phyloP scores from a whole-genome alignment of 768 basidiomycete species.

The Tulasnella sp. region DNA sequence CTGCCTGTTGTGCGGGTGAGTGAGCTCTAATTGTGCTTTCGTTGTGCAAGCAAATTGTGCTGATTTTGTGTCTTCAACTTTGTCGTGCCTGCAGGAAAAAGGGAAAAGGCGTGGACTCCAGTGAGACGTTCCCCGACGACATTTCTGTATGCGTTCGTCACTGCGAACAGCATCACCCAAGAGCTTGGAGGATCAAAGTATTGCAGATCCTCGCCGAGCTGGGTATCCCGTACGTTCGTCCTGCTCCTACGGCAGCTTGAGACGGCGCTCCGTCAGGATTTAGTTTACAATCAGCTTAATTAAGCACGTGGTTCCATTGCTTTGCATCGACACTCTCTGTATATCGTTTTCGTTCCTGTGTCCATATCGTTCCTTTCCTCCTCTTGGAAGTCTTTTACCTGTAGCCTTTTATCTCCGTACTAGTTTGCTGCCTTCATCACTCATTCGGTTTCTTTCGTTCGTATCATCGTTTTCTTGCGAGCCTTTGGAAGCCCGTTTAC shows the following conservation, averaged over 20 bases:
- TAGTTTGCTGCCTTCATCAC: no score
- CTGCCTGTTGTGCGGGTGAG: background rate
- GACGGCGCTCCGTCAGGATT: no score
- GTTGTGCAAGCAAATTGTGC: background rate
- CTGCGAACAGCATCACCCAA: background rate
- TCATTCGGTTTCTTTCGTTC: no score
- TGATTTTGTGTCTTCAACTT: background rate
- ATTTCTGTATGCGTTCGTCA: background rate
- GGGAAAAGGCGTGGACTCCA: no score
- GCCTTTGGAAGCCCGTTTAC: no score
- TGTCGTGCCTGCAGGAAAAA: background rate
- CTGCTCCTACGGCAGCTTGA: background rate
- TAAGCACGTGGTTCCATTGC: no score
- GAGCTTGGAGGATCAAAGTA: background rate
- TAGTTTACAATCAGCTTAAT: no score
- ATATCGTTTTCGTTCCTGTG: no score
- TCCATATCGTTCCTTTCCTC: no score
- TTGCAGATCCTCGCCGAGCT: background rate
- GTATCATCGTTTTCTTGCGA: no score
- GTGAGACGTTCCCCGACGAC: background rate
- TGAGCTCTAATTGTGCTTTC: background rate
- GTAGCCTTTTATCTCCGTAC: no score
- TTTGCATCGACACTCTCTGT: background rate
- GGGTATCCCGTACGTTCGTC: background rate
- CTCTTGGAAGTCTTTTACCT: no score